phyloP scores from a whole-genome alignment of 163 green algal species.

The Scenedesmus sp. region DNA sequence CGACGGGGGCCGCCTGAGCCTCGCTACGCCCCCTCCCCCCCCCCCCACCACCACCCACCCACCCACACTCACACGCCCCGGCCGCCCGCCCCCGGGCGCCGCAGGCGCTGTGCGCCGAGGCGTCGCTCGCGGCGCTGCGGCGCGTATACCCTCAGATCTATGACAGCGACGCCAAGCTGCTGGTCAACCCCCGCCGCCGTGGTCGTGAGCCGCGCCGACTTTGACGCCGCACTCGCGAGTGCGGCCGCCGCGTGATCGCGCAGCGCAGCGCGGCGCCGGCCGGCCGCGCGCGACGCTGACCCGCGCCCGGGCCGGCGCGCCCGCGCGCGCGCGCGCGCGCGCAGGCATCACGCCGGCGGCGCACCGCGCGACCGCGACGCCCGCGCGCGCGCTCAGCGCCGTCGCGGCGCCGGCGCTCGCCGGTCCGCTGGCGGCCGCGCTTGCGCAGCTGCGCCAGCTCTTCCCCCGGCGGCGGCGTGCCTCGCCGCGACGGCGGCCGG shows the following conservation, averaged over 20 bases:
- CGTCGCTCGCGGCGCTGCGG: conserved; percentile 85
- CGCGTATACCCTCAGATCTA: conserved; percentile 93
- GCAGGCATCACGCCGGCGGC: conserved; percentile 85
- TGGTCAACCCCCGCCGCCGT: conserved; percentile 78
- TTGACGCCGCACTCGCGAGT: conserved; percentile 42
- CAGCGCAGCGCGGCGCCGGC: too few relatives aligned
- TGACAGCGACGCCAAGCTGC: conserved; percentile 77
- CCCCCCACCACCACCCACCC: too few relatives aligned
- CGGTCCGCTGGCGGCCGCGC: conserved; percentile 48
- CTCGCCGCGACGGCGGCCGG: conserved; percentile 51
- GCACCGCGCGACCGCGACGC: conserved; percentile 70
- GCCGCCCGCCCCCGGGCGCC: too few relatives aligned
- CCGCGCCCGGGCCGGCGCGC: too few relatives aligned
- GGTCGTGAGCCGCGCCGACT: conserved; percentile 76
- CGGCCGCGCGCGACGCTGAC: too few relatives aligned
- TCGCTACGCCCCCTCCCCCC: too few relatives aligned
- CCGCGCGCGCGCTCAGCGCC: conserved; percentile 74
- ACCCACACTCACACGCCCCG: too few relatives aligned
- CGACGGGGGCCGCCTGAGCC: too few relatives aligned
- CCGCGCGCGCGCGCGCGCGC: too few relatives aligned
- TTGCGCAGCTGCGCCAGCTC: conserved; percentile 39
- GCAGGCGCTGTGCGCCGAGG: conserved; percentile 91
- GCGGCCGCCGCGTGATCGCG: too few relatives aligned
- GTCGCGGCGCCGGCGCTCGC: conserved; percentile 62
- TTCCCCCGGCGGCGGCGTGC: conserved; percentile 73